Conservation (phyloP, 768 basidiomycete genomes). For the Leccinum aurantiacum region DNA sequence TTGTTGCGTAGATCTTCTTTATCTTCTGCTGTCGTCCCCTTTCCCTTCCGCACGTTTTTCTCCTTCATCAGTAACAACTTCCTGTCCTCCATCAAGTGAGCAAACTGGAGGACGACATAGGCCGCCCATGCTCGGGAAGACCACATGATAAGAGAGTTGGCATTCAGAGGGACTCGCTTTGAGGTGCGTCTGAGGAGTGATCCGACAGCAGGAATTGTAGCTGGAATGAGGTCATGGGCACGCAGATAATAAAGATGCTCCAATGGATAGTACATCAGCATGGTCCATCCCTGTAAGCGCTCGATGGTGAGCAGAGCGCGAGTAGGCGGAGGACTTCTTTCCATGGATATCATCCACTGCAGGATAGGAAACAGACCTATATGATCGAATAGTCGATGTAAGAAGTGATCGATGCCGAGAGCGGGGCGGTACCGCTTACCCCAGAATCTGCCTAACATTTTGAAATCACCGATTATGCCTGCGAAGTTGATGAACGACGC, state of each 20-base stretch:
- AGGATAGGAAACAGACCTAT: constrained; percentile 75
- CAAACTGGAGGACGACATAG: constrained; percentile 76
- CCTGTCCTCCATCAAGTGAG: constrained; percentile 68
- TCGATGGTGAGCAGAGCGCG: constrained; percentile 72
- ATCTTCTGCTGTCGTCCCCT: constrained; percentile 51
- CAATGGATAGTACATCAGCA: constrained; percentile 78
- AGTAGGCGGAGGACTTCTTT: constrained; percentile 70
- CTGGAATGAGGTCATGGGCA: constrained; percentile 59
- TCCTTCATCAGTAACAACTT: constrained; percentile 56
- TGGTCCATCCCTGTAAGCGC: constrained; percentile 69
- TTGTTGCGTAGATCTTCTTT: constrained; percentile 55
- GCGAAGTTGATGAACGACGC: constrained; percentile 54
- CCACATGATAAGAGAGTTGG: constrained; percentile 57
- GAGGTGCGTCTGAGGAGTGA: constrained; percentile 43
- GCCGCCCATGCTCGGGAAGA: constrained; percentile 81
- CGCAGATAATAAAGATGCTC: constrained; percentile 73
- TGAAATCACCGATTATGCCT: constrained; percentile 60
- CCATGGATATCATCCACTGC: constrained; percentile 76
- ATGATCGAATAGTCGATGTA: not conserved
- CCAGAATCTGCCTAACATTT: constrained; percentile 77
- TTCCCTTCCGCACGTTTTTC: constrained; percentile 56
- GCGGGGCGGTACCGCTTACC: constrained; percentile 45
- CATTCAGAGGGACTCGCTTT: constrained; percentile 45
- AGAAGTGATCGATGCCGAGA: not conserved
- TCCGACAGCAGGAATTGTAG: constrained; percentile 46